phyloP scores from a whole-genome alignment of 129 eudicot species.

The Mikania micrantha region DNA sequence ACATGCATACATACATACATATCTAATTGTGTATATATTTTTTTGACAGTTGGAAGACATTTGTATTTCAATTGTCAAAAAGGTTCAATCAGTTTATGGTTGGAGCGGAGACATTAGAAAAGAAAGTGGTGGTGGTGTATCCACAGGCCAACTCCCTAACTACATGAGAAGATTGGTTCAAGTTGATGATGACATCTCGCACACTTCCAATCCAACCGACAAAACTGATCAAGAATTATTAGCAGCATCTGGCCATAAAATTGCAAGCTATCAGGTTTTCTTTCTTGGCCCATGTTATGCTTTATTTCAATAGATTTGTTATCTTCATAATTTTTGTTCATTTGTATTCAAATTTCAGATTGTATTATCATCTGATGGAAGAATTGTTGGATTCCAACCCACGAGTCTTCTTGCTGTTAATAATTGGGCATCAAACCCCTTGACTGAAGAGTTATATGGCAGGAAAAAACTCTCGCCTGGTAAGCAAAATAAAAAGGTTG shows the following conservation, averaged over 20 bases:
- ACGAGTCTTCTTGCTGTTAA: slow-evolving; percentile 76
- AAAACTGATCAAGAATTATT: slow-evolving; percentile 40
- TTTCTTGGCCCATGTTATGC: neutral
- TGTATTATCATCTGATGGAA: slow-evolving; percentile 57
- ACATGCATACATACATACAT: slow-evolving; percentile 1
- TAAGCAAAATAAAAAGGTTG: slow-evolving; percentile 1
- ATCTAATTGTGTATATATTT: neutral
- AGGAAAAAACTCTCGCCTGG: slow-evolving; percentile 79
- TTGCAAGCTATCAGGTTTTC: slow-evolving; percentile 88
- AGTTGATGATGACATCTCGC: slow-evolving; percentile 23
- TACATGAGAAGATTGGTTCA: slow-evolving; percentile 37
- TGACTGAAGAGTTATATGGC: slow-evolving; percentile 66
- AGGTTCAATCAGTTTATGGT: slow-evolving; percentile 51
- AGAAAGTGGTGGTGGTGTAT: slow-evolving; percentile 55
- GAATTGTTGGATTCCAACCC: slow-evolving; percentile 71
- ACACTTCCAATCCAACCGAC: slow-evolving; percentile 14
- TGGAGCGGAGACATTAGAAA: slow-evolving; percentile 69
- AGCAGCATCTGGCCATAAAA: slow-evolving; percentile 51
- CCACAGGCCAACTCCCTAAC: slow-evolving; percentile 66
- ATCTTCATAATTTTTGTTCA: neutral
- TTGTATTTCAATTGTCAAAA: slow-evolving; percentile 46
- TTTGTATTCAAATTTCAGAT: slow-evolving; percentile 41
- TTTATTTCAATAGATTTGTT: neutral
- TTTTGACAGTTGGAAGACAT: slow-evolving; percentile 47
- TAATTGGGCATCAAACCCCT: slow-evolving; percentile 80